These are phyloP conservation scores for Trametes cingulata DNA, from an alignment of 768 basidiomycete species.

Conservation along the genomic window DNA sequence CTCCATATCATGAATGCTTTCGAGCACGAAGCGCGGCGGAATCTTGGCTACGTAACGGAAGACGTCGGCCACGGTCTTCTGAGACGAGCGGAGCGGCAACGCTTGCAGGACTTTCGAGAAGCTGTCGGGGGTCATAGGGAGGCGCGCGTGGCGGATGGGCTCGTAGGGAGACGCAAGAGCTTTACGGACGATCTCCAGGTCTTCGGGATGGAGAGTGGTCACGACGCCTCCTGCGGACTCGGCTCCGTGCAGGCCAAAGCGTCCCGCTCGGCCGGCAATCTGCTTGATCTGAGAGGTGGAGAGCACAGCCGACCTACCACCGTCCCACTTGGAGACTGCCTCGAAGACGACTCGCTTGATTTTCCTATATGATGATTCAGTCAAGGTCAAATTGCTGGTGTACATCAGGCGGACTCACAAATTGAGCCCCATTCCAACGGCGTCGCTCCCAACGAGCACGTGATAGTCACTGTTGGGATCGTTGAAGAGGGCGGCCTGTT, in stretches of 20 bases:
- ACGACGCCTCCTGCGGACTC: slow-evolving; percentile 59
- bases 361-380: slow-evolving; percentile 53
- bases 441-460: slow-evolving; percentile 91
- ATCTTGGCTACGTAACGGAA: slow-evolving; percentile 48
- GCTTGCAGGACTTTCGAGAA: slow-evolving; percentile 35
- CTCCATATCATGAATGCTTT: slow-evolving; percentile 26
- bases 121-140: slow-evolving; percentile 37
- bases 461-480: slow-evolving; percentile 80
- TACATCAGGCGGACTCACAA: too few relatives aligned
- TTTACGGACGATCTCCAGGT: slow-evolving; percentile 59
- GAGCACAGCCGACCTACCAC: slow-evolving; percentile 44
- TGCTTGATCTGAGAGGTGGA: slow-evolving; percentile 85
- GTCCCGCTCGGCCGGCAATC: slow-evolving; percentile 92
- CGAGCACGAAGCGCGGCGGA: slow-evolving; percentile 45
- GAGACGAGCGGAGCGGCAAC: slow-evolving; percentile 46
- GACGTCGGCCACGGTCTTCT: slow-evolving; percentile 49
- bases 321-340: slow-evolving; percentile 65
- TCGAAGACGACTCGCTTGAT: slow-evolving; percentile 88
- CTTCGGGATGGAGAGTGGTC: slow-evolving; percentile 65
- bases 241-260: slow-evolving; percentile 67
- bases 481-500: slow-evolving; percentile 93
- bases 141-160: slow-evolving; percentile 52
- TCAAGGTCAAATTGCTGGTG: not conserved
- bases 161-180: slow-evolving; percentile 55
- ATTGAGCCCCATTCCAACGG: slow-evolving; percentile 97